These are phyloP conservation scores for Sclerotinia nivalis DNA, from an alignment of 2,329 filamentous ascomycete genomes.

Conservation along the genomic window DNA sequence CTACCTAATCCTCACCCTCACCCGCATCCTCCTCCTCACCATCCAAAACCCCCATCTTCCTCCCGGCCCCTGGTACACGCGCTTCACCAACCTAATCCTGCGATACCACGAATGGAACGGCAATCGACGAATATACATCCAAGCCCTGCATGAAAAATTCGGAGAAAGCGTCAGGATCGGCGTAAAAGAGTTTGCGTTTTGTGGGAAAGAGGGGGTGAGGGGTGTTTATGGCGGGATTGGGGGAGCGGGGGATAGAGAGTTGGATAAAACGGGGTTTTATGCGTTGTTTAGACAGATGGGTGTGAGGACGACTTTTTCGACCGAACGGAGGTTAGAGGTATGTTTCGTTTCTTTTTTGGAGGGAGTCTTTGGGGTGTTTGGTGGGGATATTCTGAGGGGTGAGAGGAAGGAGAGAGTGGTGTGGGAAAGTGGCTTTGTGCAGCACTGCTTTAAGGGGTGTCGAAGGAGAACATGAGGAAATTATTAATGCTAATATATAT, in stretches of 20 bases:
- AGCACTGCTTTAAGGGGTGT: neutral
- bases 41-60: constrained; percentile 17
- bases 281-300: constrained; percentile 57
- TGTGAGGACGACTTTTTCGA: constrained; percentile 45
- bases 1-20: neutral
- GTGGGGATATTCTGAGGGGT: too few relatives aligned
- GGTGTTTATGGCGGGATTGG: constrained; percentile 62
- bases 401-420: too few relatives aligned
- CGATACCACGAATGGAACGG: constrained; percentile 53
- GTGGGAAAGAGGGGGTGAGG: constrained; percentile 56
- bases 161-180: constrained; percentile 59
- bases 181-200: constrained; percentile 61
- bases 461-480: neutral
- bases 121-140: constrained; percentile 55
- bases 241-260: neutral
- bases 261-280: constrained; percentile 65
- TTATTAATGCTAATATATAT: neutral
- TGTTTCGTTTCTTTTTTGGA: constrained; percentile 8
- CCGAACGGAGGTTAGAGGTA: constrained; percentile 37
- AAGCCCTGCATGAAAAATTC: constrained; percentile 55
- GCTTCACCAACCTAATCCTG: constrained; percentile 32
- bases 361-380: neutral
- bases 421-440: neutral
- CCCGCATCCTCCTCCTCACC: neutral
- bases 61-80: constrained; percentile 34